Percentiles rank a stretch among this genome's conserved stretches.
phyloP scores from a whole-genome alignment of 352 stramenopile genomes.

The Globisporangium echinulatum region DNA sequence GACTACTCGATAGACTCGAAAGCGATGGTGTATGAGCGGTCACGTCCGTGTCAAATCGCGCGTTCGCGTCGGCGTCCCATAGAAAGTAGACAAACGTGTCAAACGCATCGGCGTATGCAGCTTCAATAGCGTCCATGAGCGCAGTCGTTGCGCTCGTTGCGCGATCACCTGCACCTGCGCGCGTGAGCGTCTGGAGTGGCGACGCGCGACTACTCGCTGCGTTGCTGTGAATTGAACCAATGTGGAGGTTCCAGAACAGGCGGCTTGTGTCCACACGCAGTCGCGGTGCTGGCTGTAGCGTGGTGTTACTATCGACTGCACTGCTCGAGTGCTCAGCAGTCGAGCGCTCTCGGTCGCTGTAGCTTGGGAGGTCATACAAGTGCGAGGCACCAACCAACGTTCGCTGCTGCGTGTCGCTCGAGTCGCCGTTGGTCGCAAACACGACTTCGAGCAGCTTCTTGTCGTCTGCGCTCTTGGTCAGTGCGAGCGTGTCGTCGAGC shows the following conservation, averaged over 20 bases:
- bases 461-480: conserved; percentile 17
- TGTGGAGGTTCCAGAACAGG: conserved; percentile 56
- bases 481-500: conserved; percentile 20
- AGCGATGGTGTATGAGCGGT: background rate
- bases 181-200: background rate
- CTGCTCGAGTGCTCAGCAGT: too few species aligned
- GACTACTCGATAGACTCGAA: background rate
- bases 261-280: conserved; percentile 12
- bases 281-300: background rate
- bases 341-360: background rate
- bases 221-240: conserved; percentile 12
- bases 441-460: conserved; percentile 7
- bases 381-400: too few species aligned
- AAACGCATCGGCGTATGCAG: conserved; percentile 30
- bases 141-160: conserved; percentile 18
- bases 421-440: background rate
- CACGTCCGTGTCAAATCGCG: conserved; percentile 6
- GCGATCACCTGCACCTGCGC: conserved; percentile 8
- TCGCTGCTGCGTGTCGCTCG: too few species aligned
- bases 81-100: conserved; percentile 51
- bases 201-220: too few species aligned
- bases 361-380: conserved; percentile 1
- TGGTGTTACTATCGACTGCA: too few species aligned
- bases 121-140: conserved; percentile 28
- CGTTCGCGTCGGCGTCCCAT: conserved; percentile 17